Percentiles rank a stretch among this genome's conserved stretches.
These are phyloP conservation scores for Malassezia arunalokei DNA, from an alignment of 1,284 basidiomycete genomes.

Conservation along the genomic window DNA sequence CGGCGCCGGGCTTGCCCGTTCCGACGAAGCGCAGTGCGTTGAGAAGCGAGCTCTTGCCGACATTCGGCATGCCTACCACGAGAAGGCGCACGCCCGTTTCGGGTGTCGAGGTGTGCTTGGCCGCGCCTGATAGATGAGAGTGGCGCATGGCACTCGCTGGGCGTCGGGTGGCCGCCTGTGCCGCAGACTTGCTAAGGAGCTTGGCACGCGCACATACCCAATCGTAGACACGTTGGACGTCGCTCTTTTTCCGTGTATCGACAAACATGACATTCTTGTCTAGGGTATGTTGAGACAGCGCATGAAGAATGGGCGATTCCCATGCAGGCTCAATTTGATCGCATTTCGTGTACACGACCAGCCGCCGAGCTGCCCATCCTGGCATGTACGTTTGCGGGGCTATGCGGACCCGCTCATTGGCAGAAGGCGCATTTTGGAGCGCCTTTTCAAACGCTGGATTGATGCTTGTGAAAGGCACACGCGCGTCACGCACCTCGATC, in stretches of 20 bases:
- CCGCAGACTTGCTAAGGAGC: conserved; percentile 10
- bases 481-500: conserved; percentile 82
- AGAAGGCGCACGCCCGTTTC: conserved; percentile 39
- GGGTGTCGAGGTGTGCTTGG: conserved; percentile 35
- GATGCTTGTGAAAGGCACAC: conserved; percentile 83
- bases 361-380: conserved; percentile 49
- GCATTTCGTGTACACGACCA: conserved; percentile 84
- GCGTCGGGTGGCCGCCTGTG: conserved; percentile 9
- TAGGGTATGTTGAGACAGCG: conserved; percentile 48
- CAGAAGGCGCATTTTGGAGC: conserved; percentile 31
- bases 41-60: conserved; percentile 86
- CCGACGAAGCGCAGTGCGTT: conserved; percentile 83
- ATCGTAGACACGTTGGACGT: conserved; percentile 49
- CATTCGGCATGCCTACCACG: conserved; percentile 80
- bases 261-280: conserved; percentile 51
- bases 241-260: conserved; percentile 49
- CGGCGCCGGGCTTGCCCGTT: conserved; percentile 72
- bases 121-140: conserved; percentile 38
- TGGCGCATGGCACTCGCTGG: background rate
- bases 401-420: conserved; percentile 24
- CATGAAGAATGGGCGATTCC: conserved; percentile 52
- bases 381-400: background rate
- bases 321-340: conserved; percentile 78
- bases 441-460: conserved; percentile 57
- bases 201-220: conserved; percentile 40